A percentile compares a stretch with the other conserved stretches of the same genome.
Evolutionary conservation across 75 land plant genomes (phyloP).

Genomic region (Adiantum capillusveneris): DNA sequence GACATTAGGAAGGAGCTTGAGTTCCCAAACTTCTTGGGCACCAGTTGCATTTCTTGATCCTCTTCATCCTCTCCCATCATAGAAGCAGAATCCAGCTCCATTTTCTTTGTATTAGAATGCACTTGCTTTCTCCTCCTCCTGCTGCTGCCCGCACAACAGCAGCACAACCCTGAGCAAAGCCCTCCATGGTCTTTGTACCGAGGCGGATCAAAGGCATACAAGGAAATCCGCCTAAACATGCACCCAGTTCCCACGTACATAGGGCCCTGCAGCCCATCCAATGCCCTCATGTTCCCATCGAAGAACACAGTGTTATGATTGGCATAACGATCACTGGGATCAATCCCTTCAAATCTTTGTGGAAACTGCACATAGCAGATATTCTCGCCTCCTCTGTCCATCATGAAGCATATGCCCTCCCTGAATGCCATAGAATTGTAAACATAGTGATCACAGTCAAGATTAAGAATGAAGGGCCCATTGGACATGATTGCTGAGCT

Average conservation of each 20-base stretch:
- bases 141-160: not conserved
- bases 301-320: slow-evolving; percentile 52
- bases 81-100: not conserved
- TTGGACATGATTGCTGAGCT: slow-evolving; percentile 33
- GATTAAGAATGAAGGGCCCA: slow-evolving; percentile 39
- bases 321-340: slow-evolving; percentile 51
- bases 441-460: slow-evolving; percentile 41
- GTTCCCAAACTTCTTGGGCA: slow-evolving; percentile 29
- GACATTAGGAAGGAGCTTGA: slow-evolving; percentile 14
- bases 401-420: slow-evolving; percentile 47
- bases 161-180: slow-evolving; percentile 4
- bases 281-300: slow-evolving; percentile 55
- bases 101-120: not conserved
- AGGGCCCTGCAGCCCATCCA: slow-evolving; percentile 53
- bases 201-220: slow-evolving; percentile 53
- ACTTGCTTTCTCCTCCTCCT: slow-evolving; percentile 8
- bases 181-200: slow-evolving; percentile 13
- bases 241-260: slow-evolving; percentile 56
- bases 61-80: slow-evolving; percentile 26
- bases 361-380: slow-evolving; percentile 16
- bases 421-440: slow-evolving; percentile 37
- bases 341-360: slow-evolving; percentile 43
- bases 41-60: slow-evolving; percentile 7
- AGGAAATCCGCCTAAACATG: slow-evolving; percentile 37
- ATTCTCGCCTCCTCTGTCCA: slow-evolving; percentile 19